Conservation (phyloP, 441 rosid species). For the Populus trichocarpa region DNA sequence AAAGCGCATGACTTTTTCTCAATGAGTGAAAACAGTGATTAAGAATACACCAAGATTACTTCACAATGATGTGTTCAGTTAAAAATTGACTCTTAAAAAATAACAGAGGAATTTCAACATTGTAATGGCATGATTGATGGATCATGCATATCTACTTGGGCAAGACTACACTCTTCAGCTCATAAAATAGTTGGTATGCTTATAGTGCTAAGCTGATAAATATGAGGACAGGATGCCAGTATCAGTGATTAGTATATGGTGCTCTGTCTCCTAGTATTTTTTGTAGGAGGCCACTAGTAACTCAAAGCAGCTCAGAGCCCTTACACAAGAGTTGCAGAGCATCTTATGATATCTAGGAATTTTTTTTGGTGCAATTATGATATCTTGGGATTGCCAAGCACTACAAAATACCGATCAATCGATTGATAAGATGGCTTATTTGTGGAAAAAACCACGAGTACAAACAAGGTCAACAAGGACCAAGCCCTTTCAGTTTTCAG, state of each 20-base stretch:
- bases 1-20: background rate
- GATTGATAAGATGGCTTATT: background rate
- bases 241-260: background rate
- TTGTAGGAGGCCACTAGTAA: background rate
- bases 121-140: background rate
- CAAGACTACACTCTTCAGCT: background rate
- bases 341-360: background rate
- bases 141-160: background rate
- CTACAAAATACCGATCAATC: background rate
- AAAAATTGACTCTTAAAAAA: background rate
- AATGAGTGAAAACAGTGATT: background rate
- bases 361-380: no score
- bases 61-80: background rate
- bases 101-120: background rate
- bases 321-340: background rate
- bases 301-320: background rate
- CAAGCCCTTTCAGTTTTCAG: background rate
- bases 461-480: background rate
- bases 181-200: background rate
- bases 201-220: background rate
- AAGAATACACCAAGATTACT: background rate
- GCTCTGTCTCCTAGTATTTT: background rate
- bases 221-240: background rate
- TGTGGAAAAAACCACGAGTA: background rate
- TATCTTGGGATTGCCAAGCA: background rate